Conservation (phyloP, 1,284 basidiomycete species). For the Pseudozyma flocculosa region DNA sequence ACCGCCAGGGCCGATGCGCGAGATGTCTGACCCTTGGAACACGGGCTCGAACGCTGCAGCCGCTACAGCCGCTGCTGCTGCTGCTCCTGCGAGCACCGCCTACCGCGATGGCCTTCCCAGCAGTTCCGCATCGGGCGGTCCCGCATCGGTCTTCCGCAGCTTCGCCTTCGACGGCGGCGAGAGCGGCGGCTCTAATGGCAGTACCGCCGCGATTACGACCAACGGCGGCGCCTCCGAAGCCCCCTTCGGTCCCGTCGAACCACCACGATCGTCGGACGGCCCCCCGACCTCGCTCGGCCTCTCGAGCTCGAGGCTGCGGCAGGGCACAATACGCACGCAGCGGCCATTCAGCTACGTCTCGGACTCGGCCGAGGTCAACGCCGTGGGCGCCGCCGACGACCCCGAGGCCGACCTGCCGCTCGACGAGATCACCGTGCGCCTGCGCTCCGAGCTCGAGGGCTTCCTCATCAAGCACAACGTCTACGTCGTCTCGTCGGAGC, state of each 20-base stretch:
- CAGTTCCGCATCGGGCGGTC: neutral
- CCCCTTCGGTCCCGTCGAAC: no score
- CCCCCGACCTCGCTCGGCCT: neutral
- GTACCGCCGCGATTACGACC: no score
- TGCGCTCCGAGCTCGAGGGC: constrained; percentile 28
- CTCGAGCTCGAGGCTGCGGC: no score
- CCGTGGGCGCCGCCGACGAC: constrained; percentile 17
- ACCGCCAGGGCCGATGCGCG: constrained; percentile 18
- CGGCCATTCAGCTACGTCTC: constrained; percentile 35
- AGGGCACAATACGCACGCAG: no score
- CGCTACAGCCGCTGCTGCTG: no score
- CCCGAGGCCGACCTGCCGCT: constrained; percentile 25
- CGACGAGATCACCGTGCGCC: constrained; percentile 24
- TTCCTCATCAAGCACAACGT: constrained; percentile 43
- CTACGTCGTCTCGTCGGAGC: constrained; percentile 27
- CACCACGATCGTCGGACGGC: no score
- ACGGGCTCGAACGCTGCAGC: neutral
- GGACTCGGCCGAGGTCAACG: constrained; percentile 25
- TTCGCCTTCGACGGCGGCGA: neutral
- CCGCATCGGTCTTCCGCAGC: neutral
- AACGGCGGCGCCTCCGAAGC: no score
- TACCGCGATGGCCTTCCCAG: neutral
- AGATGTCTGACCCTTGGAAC: constrained; percentile 38
- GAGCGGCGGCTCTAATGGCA: no score
- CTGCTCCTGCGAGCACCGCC: neutral